Percentiles rank a stretch among this genome's conserved stretches.
phyloP scores from a whole-genome alignment of 192 early-diverging fungal genomes.

The Globomyces pollinis-pini region DNA sequence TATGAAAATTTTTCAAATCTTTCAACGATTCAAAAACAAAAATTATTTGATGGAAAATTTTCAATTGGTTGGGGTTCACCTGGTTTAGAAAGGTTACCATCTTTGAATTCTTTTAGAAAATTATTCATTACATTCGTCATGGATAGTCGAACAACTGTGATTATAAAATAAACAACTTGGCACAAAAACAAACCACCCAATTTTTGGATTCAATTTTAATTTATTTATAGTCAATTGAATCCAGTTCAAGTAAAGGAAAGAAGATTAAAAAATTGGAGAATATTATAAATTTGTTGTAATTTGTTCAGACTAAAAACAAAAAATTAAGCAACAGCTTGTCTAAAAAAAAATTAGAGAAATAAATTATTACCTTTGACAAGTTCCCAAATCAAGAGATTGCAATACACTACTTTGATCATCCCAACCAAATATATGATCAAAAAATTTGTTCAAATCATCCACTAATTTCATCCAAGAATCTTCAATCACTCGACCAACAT shows the following conservation, averaged over 20 bases:
- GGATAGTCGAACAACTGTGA: not conserved
- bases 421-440: not conserved
- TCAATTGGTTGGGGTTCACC: constrained; percentile 9
- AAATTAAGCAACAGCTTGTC: too few relatives aligned
- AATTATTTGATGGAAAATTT: not conserved
- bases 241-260: too few relatives aligned
- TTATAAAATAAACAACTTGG: not conserved
- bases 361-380: too few relatives aligned
- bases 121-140: constrained; percentile 6
- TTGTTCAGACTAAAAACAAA: too few relatives aligned
- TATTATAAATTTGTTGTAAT: too few relatives aligned
- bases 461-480: not conserved
- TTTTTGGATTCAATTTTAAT: too few relatives aligned
- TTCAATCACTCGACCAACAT: not conserved
- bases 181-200: too few relatives aligned
- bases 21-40: not conserved
- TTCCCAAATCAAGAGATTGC: too few relatives aligned
- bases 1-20: not conserved
- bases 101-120: not conserved
- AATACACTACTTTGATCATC: too few relatives aligned
- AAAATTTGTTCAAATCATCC: constrained; percentile 7
- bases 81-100: constrained; percentile 5
- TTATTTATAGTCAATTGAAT: too few relatives aligned
- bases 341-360: too few relatives aligned
- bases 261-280: too few relatives aligned